Evolutionary conservation across 1,139 yeast genomes (phyloP), one percentile per base, ranked within the genome.

Genomic region (Taphrina sp.): DNA sequence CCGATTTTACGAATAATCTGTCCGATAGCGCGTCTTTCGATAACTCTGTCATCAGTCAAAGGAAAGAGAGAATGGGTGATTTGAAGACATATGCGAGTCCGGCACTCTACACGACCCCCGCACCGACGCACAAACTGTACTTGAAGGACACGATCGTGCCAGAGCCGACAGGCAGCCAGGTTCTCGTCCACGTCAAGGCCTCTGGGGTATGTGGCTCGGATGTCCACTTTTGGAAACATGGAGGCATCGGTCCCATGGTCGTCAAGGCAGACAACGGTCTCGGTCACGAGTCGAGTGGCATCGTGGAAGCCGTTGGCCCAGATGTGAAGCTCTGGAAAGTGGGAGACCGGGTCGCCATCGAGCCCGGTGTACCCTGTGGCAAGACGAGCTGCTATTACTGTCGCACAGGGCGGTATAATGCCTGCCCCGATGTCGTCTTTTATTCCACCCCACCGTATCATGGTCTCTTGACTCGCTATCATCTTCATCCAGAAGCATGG

Each of bases 161-260:
- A 31, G 57, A 59, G 20, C 73, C 75, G 1, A 72, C 72, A 14
- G 67, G 69, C 2, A 72, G 72, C 31, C 71, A 75, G 62, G 75
- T 74, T 35, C 64, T 74, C 19, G 67, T 79, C 43, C 81, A 78
- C 61, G 72, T 79, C 58, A 69, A 73, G 52, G 75, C 77, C 58
- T 85, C 94, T 0, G 95, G 95, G 51, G 81, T 86, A 59, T 86
- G 95, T 69, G 95, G 94, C 5, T 82, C 89, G 3, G 95, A 86
- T 68, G 81, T 84, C 59, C 94, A 85, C 67, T 86, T 82, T 73
- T 84, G 81, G 66, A 77, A 80, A 55, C 82, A 81, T 60, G 95
- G 95, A 16, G 75, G 75, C 59, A 83, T 85, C 62, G 95, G 95
- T 17, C 78, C 67, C 29, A 63, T 65, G 65, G 62, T 65, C 10